A percentile compares a stretch with the other conserved stretches of the same genome.
These are phyloP conservation scores for Tetradesmus obliquus DNA, from an alignment of 139 green algal genomes.

Conservation along the genomic window DNA sequence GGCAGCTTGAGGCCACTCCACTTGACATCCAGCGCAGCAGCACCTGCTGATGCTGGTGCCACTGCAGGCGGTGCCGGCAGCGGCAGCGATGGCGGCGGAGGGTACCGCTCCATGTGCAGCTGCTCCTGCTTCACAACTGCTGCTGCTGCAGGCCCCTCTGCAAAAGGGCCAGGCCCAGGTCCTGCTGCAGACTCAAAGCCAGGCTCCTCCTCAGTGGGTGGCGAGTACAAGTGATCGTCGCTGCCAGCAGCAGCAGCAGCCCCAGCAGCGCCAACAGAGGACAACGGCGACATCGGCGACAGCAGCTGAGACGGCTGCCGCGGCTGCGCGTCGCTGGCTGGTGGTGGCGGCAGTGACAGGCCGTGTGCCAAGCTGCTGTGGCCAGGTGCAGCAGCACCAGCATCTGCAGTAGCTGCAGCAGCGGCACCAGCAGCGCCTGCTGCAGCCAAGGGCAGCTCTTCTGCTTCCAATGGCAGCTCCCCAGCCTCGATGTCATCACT, in stretches of 20 bases:
- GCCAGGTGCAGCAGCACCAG: background rate
- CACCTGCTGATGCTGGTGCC: background rate
- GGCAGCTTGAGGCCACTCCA: background rate
- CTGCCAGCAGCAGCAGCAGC: background rate
- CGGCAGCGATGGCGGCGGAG: background rate
- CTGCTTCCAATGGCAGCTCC: conserved; percentile 17
- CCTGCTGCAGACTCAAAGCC: background rate
- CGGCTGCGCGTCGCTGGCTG: background rate
- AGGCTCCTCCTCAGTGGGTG: conserved; percentile 20
- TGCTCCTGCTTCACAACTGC: background rate
- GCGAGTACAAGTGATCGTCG: conserved; percentile 38
- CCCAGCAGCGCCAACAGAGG: background rate
- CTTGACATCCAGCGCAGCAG: background rate
- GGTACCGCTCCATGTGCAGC: background rate
- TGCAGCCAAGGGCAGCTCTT: background rate
- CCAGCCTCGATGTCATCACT: conserved; percentile 19
- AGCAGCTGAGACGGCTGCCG: background rate
- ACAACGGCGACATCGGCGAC: background rate
- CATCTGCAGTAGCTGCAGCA: background rate
- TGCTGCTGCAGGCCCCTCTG: background rate
- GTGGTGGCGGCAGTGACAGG: background rate
- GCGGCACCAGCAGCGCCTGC: background rate
- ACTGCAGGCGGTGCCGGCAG: background rate
- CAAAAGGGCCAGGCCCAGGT: background rate
- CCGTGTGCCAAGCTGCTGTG: background rate